Base-by-base conservation (phyloP, 2,329 filamentous ascomycete genomes). In the Neocatenulostroma microsporum region DNA sequence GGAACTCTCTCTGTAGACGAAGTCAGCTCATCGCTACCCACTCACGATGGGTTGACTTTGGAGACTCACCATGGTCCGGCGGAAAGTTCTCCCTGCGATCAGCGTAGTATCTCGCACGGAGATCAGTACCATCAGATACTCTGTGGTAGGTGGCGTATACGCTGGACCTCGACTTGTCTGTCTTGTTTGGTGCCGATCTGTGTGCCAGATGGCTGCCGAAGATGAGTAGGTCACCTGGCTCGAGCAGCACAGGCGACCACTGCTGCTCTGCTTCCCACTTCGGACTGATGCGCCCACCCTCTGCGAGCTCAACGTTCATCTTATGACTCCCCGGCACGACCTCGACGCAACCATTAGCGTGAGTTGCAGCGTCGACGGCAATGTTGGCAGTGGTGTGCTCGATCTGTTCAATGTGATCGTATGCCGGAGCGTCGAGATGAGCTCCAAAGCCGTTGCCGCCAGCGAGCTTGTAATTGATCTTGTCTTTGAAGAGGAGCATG, bases 81-180 rank as follows among this genome's bases (percentile, higher is more conserved):
- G 63, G 62, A 50, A 62, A 67, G 12, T 62, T 52, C 40, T 60
- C 59, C 21, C 54, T 47, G 11, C 64, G 52, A 45, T 66, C 61
- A 8, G 44, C 46, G 46, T 66, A 68, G 45, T 67, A 68, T 32
- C 56, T 50, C 39, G 62, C 57, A 41, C 63, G 62, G n/a, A 67
- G 45, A 41, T 64, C 56, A 2, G 20, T 26, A 12, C 64, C 64
- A 35, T 67, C 64, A 1, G 44, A 42, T 5, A 51, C 51, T 31
- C 53, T 57, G 38, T 66, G 63, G 43, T 66, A 67, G 1, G 64
- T 67, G 3, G 63, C 62, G 41, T 67, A 67, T 17, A 67, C 54
- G 6, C 62, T 63, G 27, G 55, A 54, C 2, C 64, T 54, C 29
- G 62, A 51, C 34, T 53, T 53, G 2, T 30, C 40, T 34, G 61